Evolutionary conservation across 2,329 filamentous ascomycete genomes (phyloP).

Genomic region (Clonostachys rosea): DNA sequence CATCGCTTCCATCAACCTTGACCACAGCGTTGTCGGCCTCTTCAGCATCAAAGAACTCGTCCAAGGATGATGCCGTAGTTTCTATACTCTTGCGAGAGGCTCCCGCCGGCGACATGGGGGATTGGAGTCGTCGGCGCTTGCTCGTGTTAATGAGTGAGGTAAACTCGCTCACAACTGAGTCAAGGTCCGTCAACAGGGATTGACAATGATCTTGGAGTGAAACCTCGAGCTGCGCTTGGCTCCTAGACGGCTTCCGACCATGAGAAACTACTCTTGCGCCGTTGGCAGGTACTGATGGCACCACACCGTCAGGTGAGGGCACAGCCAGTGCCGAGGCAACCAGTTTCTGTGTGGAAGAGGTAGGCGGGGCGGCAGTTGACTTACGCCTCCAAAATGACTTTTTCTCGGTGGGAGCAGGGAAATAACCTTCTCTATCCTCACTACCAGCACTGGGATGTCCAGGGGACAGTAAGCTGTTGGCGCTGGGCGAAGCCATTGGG

Average conservation of each 20-base stretch:
- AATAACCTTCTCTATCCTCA: slow-evolving; percentile 53
- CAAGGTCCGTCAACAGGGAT: slow-evolving; percentile 78
- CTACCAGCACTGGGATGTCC: slow-evolving; percentile 34
- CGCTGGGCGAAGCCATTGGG: slow-evolving; percentile 1
- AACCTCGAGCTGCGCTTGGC: slow-evolving; percentile 31
- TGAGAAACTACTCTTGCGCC: slow-evolving; percentile 22
- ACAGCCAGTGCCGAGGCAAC: slow-evolving; percentile 33
- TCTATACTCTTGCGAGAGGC: slow-evolving; percentile 66
- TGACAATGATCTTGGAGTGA: slow-evolving; percentile 79
- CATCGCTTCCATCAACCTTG: slow-evolving; percentile 67
- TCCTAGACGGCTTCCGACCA: slow-evolving; percentile 17
- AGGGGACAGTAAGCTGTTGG: slow-evolving; percentile 29
- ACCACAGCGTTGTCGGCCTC: slow-evolving; percentile 63
- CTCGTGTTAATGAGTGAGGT: slow-evolving; percentile 71
- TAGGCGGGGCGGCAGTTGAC: slow-evolving; percentile 48
- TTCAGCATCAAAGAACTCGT: slow-evolving; percentile 94
- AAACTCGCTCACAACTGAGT: slow-evolving; percentile 80
- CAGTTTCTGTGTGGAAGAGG: slow-evolving; percentile 30
- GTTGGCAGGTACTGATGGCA: slow-evolving; percentile 20
- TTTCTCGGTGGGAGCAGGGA: slow-evolving; percentile 47
- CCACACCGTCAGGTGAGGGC: slow-evolving; percentile 30
- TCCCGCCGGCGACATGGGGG: slow-evolving; percentile 40
- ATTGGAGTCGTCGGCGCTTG: slow-evolving; percentile 66
- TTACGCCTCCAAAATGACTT: slow-evolving; percentile 92
- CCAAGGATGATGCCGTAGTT: slow-evolving; percentile 62